Percentiles rank a stretch among this genome's conserved stretches.
These are phyloP conservation scores for Xylaria hypoxylon DNA, from an alignment of 2,329 filamentous ascomycete species.

Conservation along the genomic window DNA sequence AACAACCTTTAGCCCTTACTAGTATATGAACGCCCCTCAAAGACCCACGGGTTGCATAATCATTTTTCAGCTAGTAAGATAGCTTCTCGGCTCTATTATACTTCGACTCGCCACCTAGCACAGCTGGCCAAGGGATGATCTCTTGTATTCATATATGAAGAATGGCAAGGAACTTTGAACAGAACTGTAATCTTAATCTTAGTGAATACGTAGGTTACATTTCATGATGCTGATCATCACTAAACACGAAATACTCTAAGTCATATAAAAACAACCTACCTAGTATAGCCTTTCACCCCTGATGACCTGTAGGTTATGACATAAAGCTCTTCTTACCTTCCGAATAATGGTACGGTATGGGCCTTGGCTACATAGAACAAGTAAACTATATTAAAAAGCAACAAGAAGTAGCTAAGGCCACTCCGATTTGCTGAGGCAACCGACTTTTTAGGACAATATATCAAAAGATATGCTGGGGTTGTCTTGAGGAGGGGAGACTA, in stretches of 20 bases:
- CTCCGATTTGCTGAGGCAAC: not conserved
- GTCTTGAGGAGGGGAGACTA: not conserved
- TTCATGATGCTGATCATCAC: not conserved
- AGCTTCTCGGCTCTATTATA: slow-evolving; percentile 1
- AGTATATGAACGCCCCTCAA: not conserved
- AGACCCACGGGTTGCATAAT: slow-evolving; percentile 2
- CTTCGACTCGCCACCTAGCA: slow-evolving; percentile 9
- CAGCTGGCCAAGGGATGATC: slow-evolving; percentile 12
- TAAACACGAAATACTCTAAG: not conserved
- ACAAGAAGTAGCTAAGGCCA: not conserved
- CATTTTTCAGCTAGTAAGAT: slow-evolving; percentile 17
- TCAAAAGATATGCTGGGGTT: not conserved
- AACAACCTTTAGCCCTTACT: slow-evolving; percentile 8
- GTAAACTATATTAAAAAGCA: not conserved
- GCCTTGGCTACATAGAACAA: not conserved
- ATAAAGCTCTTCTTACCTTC: not conserved
- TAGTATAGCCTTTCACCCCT: not conserved
- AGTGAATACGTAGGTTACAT: not conserved
- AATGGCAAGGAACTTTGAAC: not conserved
- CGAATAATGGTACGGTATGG: not conserved
- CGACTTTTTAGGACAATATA: not conserved
- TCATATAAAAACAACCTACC: not conserved
- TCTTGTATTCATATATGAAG: not conserved
- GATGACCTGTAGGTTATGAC: not conserved
- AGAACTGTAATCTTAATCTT: not conserved